Evolutionary conservation across 1,284 basidiomycete species (phyloP).

Genomic region (Takashimella tepidaria): DNA sequence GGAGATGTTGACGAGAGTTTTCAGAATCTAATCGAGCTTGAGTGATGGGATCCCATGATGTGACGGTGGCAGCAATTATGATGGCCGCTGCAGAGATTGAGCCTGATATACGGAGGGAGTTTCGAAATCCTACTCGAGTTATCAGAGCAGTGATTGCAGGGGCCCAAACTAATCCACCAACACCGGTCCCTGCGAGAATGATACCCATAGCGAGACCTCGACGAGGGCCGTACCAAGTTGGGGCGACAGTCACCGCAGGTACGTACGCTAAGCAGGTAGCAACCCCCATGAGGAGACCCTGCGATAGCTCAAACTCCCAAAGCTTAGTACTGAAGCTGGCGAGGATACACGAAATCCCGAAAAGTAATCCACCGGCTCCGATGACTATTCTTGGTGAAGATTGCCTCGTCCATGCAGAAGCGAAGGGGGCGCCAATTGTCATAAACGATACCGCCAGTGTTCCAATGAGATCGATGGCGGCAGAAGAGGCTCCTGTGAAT

Average conservation of each 20-base stretch:
- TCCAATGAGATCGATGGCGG: constrained; percentile 30
- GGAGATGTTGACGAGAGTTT: background rate
- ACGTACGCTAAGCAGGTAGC: constrained; percentile 31
- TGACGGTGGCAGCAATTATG: constrained; percentile 6
- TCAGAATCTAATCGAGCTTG: constrained; percentile 17
- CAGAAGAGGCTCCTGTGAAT: constrained; percentile 23
- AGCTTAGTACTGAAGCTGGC: constrained; percentile 20
- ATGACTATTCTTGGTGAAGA: constrained; percentile 20
- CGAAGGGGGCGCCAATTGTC: constrained; percentile 24
- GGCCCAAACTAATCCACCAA: constrained; percentile 31
- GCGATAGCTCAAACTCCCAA: constrained; percentile 33
- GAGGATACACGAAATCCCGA: constrained; percentile 14
- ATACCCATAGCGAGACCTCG: constrained; percentile 34
- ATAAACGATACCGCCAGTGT: constrained; percentile 28
- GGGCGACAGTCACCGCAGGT: constrained; percentile 28
- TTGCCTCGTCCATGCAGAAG: constrained; percentile 22
- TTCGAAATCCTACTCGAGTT: constrained; percentile 21
- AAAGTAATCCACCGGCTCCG: constrained; percentile 19
- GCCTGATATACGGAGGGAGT: constrained; percentile 24
- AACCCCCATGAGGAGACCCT: constrained; percentile 27
- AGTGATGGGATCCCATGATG: constrained; percentile 29
- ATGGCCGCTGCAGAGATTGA: constrained; percentile 14
- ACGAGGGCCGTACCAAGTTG: constrained; percentile 25
- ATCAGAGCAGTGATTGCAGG: constrained; percentile 26
- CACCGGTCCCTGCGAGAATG: constrained; percentile 30